Base-by-base conservation (phyloP, 257 asterid species). In the Dorcoceras hygrometricum region DNA sequence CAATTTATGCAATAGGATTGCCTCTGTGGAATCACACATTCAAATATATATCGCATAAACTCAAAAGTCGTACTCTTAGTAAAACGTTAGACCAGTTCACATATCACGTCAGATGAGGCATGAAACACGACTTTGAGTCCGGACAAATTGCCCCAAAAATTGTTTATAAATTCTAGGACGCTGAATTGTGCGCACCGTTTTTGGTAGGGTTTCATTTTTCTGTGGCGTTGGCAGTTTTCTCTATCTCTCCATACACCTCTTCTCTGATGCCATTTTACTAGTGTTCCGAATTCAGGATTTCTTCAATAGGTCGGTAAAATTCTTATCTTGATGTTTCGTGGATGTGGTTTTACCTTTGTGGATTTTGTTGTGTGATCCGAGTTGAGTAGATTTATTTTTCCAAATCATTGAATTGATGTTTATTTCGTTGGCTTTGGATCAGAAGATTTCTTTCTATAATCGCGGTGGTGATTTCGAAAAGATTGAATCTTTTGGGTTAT, bases 331-430 rank as follows among this genome's bases (percentile, higher is more conserved):
- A 18, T 16, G 20, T 46, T 18, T 46, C 20, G 19, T 46, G 18
- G 54, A 18, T 16, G 54, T 2, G 54, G 20, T 46, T 16, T 46
- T 46, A 5, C 3, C 22, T 46, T 46, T 16, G 54, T 16, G 54
- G 20, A 46, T 46, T 46, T 46, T 46, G 8, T 46, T 46, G 54
- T 46, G 51, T 43, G 12, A 46, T 46, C 8, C 0, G 54, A 46
- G 20, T 46, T 20, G 20, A 43, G 51, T 43, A 43, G 0, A 43
- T 43, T 43, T 12, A 3, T 14, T 57, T 60, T 5, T 22, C 32
- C 12, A 7, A 39, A 11, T 3, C 10, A n/a, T 4, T 29, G 27
- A 32, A 59, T 70, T 67, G 70, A 32, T 57, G 51, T 70, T 65
- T 12, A 29, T 46, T 54, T 60, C 48, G 27, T 53, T 36, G 22